Conservation (phyloP, 169 alveolate species). For the Plasmodium cynomolgi region DNA sequence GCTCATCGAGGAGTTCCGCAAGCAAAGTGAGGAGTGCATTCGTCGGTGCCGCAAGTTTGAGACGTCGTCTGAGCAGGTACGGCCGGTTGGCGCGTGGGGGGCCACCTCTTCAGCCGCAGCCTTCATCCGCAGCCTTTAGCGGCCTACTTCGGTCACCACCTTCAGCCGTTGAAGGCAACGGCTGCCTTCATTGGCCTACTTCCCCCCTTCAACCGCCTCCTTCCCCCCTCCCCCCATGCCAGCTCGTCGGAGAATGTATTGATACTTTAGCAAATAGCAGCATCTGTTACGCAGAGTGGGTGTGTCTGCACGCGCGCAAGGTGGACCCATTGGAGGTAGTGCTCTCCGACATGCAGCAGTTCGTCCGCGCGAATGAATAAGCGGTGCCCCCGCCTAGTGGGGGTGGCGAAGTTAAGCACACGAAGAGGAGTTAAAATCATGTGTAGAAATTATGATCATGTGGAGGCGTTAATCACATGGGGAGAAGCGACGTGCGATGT, state of each 20-base stretch:
- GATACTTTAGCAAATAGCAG: constrained; percentile 55
- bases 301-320: constrained; percentile 43
- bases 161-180: background rate
- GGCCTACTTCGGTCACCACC: background rate
- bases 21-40: constrained; percentile 73
- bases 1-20: constrained; percentile 42
- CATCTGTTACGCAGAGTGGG: constrained; percentile 68
- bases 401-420: background rate
- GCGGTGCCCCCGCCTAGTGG: background rate
- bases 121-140: too few species aligned
- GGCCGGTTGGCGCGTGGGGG: background rate
- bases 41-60: constrained; percentile 71
- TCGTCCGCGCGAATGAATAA: constrained; percentile 17
- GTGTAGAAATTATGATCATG: too few species aligned
- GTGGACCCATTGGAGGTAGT: constrained; percentile 38
- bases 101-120: background rate
- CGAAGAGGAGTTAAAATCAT: too few species aligned
- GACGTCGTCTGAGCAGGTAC: constrained; percentile 68
- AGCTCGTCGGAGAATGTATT: constrained; percentile 70
- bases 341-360: constrained; percentile 16
- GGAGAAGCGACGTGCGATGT: background rate
- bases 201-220: background rate
- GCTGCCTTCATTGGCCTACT: background rate
- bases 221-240: background rate
- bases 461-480: too few species aligned